phyloP scores from a whole-genome alignment of 768 basidiomycete species.

The Butyriboletus loyo region DNA sequence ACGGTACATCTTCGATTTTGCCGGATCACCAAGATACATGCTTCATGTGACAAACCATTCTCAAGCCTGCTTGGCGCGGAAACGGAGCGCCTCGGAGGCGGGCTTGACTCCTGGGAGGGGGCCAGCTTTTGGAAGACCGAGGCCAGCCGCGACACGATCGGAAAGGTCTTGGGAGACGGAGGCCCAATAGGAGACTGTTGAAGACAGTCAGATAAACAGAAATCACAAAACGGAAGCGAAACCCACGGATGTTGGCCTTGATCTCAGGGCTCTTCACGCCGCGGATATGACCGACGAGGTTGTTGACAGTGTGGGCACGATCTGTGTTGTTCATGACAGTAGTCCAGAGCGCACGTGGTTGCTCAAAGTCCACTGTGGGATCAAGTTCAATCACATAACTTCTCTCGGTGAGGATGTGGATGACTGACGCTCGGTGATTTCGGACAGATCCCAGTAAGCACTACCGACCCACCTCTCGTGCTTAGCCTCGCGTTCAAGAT shows the following conservation, averaged over 20 bases:
- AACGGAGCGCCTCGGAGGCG: constrained; percentile 54
- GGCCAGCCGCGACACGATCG: constrained; percentile 73
- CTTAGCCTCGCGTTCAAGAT: constrained; percentile 35
- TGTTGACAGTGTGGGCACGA: constrained; percentile 60
- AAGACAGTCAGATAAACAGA: neutral
- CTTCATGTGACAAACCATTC: neutral
- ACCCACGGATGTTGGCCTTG: constrained; percentile 65
- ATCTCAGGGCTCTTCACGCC: constrained; percentile 58
- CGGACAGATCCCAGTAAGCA: constrained; percentile 65
- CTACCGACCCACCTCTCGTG: constrained; percentile 79
- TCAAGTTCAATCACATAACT: neutral
- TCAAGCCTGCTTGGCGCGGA: constrained; percentile 32
- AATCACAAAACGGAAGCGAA: neutral
- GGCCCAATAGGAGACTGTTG: constrained; percentile 72
- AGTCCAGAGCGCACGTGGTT: constrained; percentile 67
- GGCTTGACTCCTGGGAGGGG: constrained; percentile 58
- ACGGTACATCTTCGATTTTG: constrained; percentile 4
- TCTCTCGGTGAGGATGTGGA: neutral
- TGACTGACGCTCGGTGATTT: constrained; percentile 75
- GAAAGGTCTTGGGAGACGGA: constrained; percentile 72
- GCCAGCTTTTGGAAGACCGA: constrained; percentile 53
- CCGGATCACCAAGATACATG: neutral
- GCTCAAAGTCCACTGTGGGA: constrained; percentile 74
- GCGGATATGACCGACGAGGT: constrained; percentile 62
- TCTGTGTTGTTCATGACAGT: constrained; percentile 65